Conservation (phyloP, 352 stramenopile genomes). For the Phytophthora lateralis region DNA sequence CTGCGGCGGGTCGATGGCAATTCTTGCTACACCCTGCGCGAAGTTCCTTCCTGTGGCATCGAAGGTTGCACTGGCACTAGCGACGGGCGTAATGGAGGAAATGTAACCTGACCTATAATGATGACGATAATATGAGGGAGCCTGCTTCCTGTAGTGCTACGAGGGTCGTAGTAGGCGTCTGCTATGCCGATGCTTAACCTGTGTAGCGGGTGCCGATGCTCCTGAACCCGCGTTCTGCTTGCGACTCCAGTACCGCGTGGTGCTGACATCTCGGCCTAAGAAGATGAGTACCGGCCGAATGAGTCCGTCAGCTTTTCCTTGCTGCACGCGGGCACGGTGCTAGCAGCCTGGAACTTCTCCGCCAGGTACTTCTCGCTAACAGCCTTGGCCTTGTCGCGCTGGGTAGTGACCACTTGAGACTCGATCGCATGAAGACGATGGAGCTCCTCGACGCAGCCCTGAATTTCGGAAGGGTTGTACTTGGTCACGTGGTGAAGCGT, state of each 20-base stretch:
- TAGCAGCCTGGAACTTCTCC: slow-evolving; percentile 69
- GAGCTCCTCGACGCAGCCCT: slow-evolving; percentile 72
- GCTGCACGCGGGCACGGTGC: slow-evolving; percentile 50
- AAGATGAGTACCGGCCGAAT: slow-evolving; percentile 43
- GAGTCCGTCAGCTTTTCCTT: slow-evolving; percentile 54
- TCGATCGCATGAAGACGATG: slow-evolving; percentile 65
- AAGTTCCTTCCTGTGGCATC: too few relatives aligned
- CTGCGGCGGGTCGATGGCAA: too few relatives aligned
- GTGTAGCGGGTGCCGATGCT: slow-evolving; percentile 4
- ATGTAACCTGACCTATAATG: slow-evolving; percentile 42
- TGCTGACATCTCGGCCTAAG: slow-evolving; percentile 14
- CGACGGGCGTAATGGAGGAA: not conserved
- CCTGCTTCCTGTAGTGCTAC: slow-evolving; percentile 29
- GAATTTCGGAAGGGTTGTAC: slow-evolving; percentile 75
- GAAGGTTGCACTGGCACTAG: too few relatives aligned
- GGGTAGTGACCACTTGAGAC: slow-evolving; percentile 57
- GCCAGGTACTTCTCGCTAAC: slow-evolving; percentile 84
- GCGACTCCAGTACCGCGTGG: slow-evolving; percentile 9
- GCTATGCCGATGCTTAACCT: slow-evolving; percentile 12
- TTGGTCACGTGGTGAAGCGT: slow-evolving; percentile 80
- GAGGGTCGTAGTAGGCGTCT: slow-evolving; percentile 12
- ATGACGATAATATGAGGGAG: slow-evolving; percentile 38
- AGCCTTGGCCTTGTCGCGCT: slow-evolving; percentile 82
- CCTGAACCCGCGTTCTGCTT: slow-evolving; percentile 9
- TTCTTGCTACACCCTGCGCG: too few relatives aligned